phyloP scores from a whole-genome alignment of 1,139 yeast species.

The Candida albicans region DNA sequence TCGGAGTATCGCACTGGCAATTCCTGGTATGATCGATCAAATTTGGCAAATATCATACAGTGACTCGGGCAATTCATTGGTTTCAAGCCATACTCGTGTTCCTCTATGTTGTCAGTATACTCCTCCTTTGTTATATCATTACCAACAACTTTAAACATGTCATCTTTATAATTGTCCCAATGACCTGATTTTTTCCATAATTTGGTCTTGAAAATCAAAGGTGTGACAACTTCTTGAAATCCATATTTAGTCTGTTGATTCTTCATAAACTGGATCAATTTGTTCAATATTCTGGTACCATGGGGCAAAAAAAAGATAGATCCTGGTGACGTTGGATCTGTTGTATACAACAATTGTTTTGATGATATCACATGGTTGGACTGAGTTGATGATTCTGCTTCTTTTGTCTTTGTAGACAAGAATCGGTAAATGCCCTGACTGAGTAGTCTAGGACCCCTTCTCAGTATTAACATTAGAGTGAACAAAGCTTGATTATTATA shows the following conservation, averaged over 20 bases:
- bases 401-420: slow-evolving; percentile 7
- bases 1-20: slow-evolving; percentile 89
- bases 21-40: slow-evolving; percentile 86
- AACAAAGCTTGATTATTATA: not conserved
- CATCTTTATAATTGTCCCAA: slow-evolving; percentile 93
- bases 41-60: slow-evolving; percentile 78
- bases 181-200: slow-evolving; percentile 95
- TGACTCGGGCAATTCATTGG: slow-evolving; percentile 99
- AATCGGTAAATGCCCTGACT: not conserved
- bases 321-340: slow-evolving; percentile 83
- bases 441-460: not conserved
- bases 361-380: slow-evolving; percentile 53
- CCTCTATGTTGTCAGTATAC: slow-evolving; percentile 18
- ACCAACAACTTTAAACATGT: slow-evolving; percentile 82
- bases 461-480: slow-evolving; percentile 1
- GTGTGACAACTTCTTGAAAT: slow-evolving; percentile 91
- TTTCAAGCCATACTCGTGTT: slow-evolving; percentile 74
- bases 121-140: slow-evolving; percentile 39
- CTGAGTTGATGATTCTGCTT: slow-evolving; percentile 31
- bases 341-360: slow-evolving; percentile 70
- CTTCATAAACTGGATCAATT: slow-evolving; percentile 77
- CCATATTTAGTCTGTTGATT: slow-evolving; percentile 80
- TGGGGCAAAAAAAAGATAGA: slow-evolving; percentile 87
- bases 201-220: slow-evolving; percentile 79
- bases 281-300: slow-evolving; percentile 84